Conservation (phyloP, 768 basidiomycete species). For the Wakefieldia striispora region DNA sequence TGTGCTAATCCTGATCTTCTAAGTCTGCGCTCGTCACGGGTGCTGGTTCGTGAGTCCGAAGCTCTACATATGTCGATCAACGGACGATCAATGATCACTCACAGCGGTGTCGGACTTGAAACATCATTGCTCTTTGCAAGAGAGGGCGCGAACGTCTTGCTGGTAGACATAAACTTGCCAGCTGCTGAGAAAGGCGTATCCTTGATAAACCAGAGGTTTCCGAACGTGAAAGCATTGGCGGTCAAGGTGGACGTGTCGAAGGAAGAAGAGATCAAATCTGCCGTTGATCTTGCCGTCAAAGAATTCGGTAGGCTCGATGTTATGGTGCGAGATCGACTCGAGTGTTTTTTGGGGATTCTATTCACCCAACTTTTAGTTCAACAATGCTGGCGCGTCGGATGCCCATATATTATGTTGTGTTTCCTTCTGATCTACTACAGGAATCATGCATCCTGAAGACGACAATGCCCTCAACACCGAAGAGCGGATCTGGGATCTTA, state of each 20-base stretch:
- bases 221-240: constrained; percentile 66
- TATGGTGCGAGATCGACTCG: constrained; percentile 57
- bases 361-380: constrained; percentile 58
- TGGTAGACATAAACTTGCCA: constrained; percentile 82
- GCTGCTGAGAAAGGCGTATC: constrained; percentile 68
- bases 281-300: constrained; percentile 75
- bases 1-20: constrained; percentile 11
- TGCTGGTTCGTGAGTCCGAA: constrained; percentile 71
- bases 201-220: constrained; percentile 62
- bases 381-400: constrained; percentile 70
- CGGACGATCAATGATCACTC: constrained; percentile 1
- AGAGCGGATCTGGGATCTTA: constrained; percentile 93
- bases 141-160: constrained; percentile 89
- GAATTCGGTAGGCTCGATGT: constrained; percentile 94
- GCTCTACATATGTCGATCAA: neutral
- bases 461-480: constrained; percentile 96
- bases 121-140: constrained; percentile 92
- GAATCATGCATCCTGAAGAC: constrained; percentile 98
- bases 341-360: neutral
- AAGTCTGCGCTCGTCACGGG: constrained; percentile 84
- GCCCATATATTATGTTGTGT: neutral
- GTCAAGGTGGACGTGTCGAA: constrained; percentile 85
- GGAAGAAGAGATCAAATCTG: constrained; percentile 80
- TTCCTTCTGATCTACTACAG: constrained; percentile 34
- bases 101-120: constrained; percentile 94